Base-by-base conservation (phyloP, 1,284 basidiomycete species). In the Papiliotrema terrestris region DNA sequence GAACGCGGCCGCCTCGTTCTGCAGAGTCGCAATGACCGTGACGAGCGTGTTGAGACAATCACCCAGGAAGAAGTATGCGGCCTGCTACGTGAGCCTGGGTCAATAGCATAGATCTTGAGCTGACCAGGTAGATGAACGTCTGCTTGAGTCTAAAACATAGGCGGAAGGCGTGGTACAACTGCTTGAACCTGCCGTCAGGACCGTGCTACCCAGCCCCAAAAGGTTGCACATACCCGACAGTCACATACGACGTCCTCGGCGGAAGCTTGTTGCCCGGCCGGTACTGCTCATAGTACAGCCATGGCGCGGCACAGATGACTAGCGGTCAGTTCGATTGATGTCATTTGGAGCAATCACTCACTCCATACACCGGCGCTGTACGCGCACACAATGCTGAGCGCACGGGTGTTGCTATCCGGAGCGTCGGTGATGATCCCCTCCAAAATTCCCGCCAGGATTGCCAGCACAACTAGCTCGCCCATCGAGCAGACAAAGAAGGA, bases 321-420 rank as follows among this genome's bases (percentile, higher is more conserved):
- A 86, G 50, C 2, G 17, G 39, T 56, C 49, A 52, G 43, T 23
- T 20, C 45, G 43, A 19, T 13, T 9, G 17, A 17, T 20, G 14
- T 19, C 43, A 8, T 45, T 29, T 14, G 17, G n/a, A 25, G 8
- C 45, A 48, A 55, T n/a, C 1, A 78, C 85, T 64, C 71, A 86
- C 87, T 68, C 87, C 88, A 89, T 2, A 86, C 80, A 13, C 81
- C 87, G 2, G 87, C 87, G 17, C 86, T 81, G 69, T 88, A 89
- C 0, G 85, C 88, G 66, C 87, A 87, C 32, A 87, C 78, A 2
- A 85, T 83, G 67, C 82, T 59, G 53, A 91, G 86, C 14, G 88
- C 90, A 62, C 86, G 86, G 60, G 89, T 88, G 65, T 93, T 93
- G 66, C 87, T 87, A 57, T 93, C 87, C 52, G 86, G 79, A 66